Conservation (phyloP, 371 early-diverging fungal species). For the Saksenaea vasiformis region DNA sequence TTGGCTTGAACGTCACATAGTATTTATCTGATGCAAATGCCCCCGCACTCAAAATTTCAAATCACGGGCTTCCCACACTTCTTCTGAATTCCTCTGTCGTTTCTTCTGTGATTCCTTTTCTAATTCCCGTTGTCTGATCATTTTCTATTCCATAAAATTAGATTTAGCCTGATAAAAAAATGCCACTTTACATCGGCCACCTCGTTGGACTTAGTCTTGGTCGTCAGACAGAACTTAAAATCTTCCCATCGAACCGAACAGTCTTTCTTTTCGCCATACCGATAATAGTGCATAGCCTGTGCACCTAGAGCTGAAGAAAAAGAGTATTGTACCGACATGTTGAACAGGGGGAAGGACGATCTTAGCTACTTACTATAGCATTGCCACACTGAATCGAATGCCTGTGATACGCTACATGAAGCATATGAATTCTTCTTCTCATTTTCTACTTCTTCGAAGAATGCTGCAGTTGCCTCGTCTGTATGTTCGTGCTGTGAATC, state of each 20-base stretch:
- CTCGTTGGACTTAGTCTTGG: constrained; percentile 42
- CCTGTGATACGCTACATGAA: constrained; percentile 39
- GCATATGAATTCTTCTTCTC: constrained; percentile 32
- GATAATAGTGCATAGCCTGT: constrained; percentile 48
- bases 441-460: constrained; percentile 42
- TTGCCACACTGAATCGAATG: constrained; percentile 43
- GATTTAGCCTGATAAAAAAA: too few relatives aligned
- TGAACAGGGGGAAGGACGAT: not conserved
- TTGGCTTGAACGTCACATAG: too few relatives aligned
- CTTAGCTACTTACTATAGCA: constrained; percentile 40
- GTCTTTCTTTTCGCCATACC: constrained; percentile 49
- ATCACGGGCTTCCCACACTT: constrained; percentile 44
- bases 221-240: constrained; percentile 41
- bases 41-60: not conserved
- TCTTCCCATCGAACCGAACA: constrained; percentile 45
- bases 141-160: constrained; percentile 22
- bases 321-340: not conserved
- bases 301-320: constrained; percentile 34
- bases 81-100: constrained; percentile 35
- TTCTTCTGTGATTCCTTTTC: constrained; percentile 27
- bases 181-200: constrained; percentile 39
- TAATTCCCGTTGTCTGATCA: constrained; percentile 29
- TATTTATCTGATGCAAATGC: too few relatives aligned
- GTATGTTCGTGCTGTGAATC: not conserved
- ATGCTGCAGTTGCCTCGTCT: constrained; percentile 36